Evolutionary conservation across 306 rosid species (phyloP), one percentile per base, ranked within the genome.

Genomic region (Lupinus albus): DNA sequence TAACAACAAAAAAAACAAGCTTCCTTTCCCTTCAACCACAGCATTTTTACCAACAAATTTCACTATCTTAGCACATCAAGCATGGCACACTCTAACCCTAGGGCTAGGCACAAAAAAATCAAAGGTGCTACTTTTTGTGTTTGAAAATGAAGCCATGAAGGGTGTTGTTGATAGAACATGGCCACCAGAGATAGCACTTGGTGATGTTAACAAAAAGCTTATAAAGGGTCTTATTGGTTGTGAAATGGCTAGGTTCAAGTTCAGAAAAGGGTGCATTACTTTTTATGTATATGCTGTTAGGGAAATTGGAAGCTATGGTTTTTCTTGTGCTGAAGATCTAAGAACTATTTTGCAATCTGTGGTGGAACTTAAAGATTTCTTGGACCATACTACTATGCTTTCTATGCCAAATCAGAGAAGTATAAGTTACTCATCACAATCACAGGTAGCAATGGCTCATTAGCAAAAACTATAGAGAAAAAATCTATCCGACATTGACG

Each of bases 21-120:
- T 73, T 0, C 94, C 91, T 2, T 91, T 94, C 61, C 95, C 97
- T 67, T 94, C 99, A 4, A 84, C 99, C 66, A 83, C 86, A 2
- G 91, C 92, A n/a, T 94, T 79, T 39, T 4, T 94, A 16, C 99
- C 99, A 3, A 94, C 99, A 32, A 94, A 90, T 72, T 94, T 94
- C 88, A 94, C 99, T 15, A 88, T 91, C 84, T 59, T 94, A 11
- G 99, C 99, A 0, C 99, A 90, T 83, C 99, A 90, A 42, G 97
- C 97, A 0, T 91, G 97, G 96, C 97, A 91, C 78, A 90, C 96
- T 4, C 95, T 94, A 73, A 94, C 99, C 11, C 81, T 94, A 0
- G 99, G 99, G 18, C 91, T 94, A 0, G 99, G 99, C 55, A 88
- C 97, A n/a, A 94, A 84, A 71, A 94, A 91, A 47, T 90, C 97